Evolutionary conservation across 306 rosid species (phyloP), one percentile per base, ranked within the genome.

Genomic region (Malus sylvestris): DNA sequence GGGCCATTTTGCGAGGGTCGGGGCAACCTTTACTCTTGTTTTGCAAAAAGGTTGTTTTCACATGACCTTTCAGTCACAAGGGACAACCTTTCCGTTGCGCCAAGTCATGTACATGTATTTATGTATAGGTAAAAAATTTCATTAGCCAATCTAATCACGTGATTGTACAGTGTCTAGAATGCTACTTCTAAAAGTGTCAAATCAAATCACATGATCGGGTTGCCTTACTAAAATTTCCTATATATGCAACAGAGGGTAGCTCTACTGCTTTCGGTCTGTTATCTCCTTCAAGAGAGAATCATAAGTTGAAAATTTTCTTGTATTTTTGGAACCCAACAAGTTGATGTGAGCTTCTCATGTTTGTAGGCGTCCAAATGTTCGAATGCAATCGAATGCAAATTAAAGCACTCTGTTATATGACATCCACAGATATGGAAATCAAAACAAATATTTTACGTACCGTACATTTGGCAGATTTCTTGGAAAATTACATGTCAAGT

Each of bases 371-470:
- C 64, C 25, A 49, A 30, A 59, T 73, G 52, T 33, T 66, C 40
- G 12, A 63, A 49, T 64, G 44, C 22, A 53, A 72, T 66, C 40
- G 12, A 63, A 49, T 64, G 44, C 22, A 53, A 72, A 46, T 67
- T 49, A 45, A 29, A 59, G 59, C 70, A 74, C 13, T 11, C 68
- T 45, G 68, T 68, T 19, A 23, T 12, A 33, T 63, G 60, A 25
- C 66, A 72, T 59, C 81, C 73, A 70, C 81, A 75, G 60, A 49
- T 19, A 59, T 5, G 38, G 51, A 68, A 40, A 63, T 62, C 9
- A 2, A 44, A 62, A 10, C 44, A 52, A 8, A 14, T 16, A 64
- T 25, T 63, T 71, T 16, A 27, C 29, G 11, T 14, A 10, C 78
- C 29, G 57, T 65, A 49, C 20, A 49, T 15, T 35, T 45, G 23